Base-by-base conservation (phyloP, 176 grass and related monocot genomes). In the Phragmites australis region DNA sequence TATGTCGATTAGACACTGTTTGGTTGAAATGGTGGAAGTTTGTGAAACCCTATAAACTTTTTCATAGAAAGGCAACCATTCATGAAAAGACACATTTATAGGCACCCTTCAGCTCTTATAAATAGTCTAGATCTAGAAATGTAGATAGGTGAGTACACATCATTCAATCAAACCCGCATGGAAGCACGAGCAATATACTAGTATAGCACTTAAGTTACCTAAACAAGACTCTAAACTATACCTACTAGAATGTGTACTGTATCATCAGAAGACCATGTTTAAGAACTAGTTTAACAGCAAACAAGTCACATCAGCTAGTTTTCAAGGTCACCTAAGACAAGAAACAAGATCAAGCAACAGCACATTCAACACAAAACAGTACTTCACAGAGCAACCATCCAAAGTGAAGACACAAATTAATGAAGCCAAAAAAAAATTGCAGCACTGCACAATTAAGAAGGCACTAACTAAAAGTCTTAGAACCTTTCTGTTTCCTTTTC, bases 401-500 rank as follows among this genome's bases (percentile, higher is more conserved):
- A 45, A 54, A 6, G 21, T 59, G 45, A 26, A 73, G 21, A 75
- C 18, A 61, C 1, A 45, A 69, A 58, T 58, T 78, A 31, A 19
- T 40, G 19, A 41, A 78, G 47, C 15, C 41, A 60, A 48, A 48
- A 27, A 51, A 41, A 52, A 31, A 23, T 37, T 34, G 21, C 15
- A 51, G 39, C 16, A 32, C 43, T 8, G 3, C 8, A 22, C 32
- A 22, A 53, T n/a, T 42, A 78, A 70, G 71, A 52, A 70, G 9
- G 19, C 25, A 85, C 12, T 32, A 85, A 37, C 55, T 46, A 37
- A 15, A 72, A 72, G 23, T 79, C 25, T 68, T 64, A 45, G 34
- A 83, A 41, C 3, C n/a, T 64, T 65, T 45, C 11, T 19, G 3
- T 51, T 69, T 69, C 32, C 18, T 77, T 80, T 76, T 62, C 43